A percentile compares a stretch with the other conserved stretches of the same genome.
phyloP scores from a whole-genome alignment of 129 eudicot genomes.

The Pulicaria dysenterica region DNA sequence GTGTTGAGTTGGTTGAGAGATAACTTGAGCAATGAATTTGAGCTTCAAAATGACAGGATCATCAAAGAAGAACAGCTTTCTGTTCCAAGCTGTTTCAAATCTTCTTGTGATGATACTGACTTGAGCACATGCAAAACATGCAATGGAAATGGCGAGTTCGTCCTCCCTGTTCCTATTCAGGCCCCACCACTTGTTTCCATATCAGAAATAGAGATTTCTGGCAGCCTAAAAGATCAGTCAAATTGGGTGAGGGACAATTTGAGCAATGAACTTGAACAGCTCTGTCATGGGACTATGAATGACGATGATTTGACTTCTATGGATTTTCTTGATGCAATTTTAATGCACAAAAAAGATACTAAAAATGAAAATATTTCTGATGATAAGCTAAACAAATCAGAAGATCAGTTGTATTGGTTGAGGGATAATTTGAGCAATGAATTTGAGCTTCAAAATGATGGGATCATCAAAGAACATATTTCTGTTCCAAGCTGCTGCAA shows the following conservation, averaged over 20 bases:
- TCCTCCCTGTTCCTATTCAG: neutral
- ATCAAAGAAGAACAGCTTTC: constrained; percentile 8
- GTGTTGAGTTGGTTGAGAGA: constrained; percentile 21
- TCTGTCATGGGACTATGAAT: neutral
- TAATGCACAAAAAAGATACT: no score
- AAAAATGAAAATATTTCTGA: neutral
- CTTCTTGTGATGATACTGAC: constrained; percentile 14
- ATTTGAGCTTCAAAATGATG: neutral
- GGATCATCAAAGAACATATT: neutral
- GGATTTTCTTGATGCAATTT: neutral
- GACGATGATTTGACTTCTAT: constrained; percentile 12
- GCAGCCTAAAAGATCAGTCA: constrained; percentile 20
- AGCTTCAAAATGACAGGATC: neutral
- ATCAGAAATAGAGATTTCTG: constrained; percentile 17
- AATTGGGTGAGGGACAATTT: constrained; percentile 11
- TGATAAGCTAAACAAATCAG: constrained; percentile 11
- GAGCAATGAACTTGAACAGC: neutral
- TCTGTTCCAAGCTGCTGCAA: constrained; percentile 17
- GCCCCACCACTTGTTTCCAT: constrained; percentile 20
- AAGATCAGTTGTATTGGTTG: constrained; percentile 23
- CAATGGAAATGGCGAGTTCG: constrained; percentile 12
- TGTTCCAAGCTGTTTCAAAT: constrained; percentile 11
- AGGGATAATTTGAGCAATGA: constrained; percentile 14
- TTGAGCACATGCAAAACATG: constrained; percentile 11
- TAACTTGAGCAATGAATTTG: constrained; percentile 7